Evolutionary conservation across 768 basidiomycete species (phyloP), one percentile per base, ranked within the genome.

Genomic region (Megacollybia marginata): DNA sequence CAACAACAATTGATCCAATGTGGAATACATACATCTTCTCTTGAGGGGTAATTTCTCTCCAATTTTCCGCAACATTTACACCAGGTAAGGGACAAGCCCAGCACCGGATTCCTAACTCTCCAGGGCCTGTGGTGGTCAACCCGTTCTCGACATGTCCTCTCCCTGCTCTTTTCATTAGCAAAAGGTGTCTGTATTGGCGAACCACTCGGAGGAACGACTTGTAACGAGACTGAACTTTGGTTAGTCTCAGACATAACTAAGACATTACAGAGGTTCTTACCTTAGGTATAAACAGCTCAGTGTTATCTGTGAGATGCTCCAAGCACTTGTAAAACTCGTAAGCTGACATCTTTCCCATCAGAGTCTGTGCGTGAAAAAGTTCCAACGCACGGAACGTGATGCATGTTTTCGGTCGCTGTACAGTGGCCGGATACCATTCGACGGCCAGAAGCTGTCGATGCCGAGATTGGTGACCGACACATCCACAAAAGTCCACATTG

Each of bases 81-180:
- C 48, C 48, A 1, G 46, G 52, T 33, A 44, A 42, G 2, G 57
- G 57, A 47, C 57, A 58, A 6, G 57, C 57, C 28, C 54, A 52
- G 28, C 57, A 58, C 43, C 34, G 18, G 13, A 57, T 43, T 5
- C 52, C 57, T 1, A 52, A 18, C 45, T 44, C 20, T 9, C 55
- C 55, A 16, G 33, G 40, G 10, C 42, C 18, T 1, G 46, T 45
- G 2, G 32, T 18, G 1, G 18, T 9, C 15, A 51, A 18, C 1
- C 50, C 46, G 5, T 48, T 46, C n/a, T 11, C 19, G 15, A 19
- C 15, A 32, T 51, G 12, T 1, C 9, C 45, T 1, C 46, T 2
- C 1, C 50, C 50, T 0, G 46, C 31, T 1, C 50, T 46, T 34
- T 38, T 44, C 5, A 47, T 16, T 7, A 31, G 46, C n/a, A 38